Conservation (phyloP, 306 rosid genomes). For the Datisca glomerata region DNA sequence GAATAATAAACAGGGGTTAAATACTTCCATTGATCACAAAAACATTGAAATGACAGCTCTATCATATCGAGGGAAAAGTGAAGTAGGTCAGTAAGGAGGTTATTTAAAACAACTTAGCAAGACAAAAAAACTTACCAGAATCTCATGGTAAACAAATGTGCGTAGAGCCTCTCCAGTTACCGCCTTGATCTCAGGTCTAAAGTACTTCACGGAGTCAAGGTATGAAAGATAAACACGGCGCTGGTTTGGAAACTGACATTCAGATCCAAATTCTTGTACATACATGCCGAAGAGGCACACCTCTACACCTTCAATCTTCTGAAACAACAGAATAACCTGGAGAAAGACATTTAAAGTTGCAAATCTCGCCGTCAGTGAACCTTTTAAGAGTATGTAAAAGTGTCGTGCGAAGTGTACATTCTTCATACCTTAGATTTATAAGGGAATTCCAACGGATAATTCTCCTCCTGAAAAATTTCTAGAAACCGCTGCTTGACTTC, state of each 20-base stretch:
- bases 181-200: slow-evolving; percentile 84
- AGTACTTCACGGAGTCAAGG: slow-evolving; percentile 95
- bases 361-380: no score
- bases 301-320: slow-evolving; percentile 96
- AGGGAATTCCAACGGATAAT: slow-evolving; percentile 90
- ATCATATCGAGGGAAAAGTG: no score
- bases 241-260: slow-evolving; percentile 80
- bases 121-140: slow-evolving; percentile 44
- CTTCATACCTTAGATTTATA: slow-evolving; percentile 81
- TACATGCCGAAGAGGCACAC: slow-evolving; percentile 99
- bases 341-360: slow-evolving; percentile 4
- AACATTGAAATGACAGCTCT: no score
- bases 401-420: neutral
- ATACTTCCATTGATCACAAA: no score
- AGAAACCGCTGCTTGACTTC: slow-evolving; percentile 91
- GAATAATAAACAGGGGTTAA: no score
- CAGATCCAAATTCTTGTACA: slow-evolving; percentile 98
- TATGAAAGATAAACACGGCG: slow-evolving; percentile 96
- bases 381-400: no score
- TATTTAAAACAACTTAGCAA: slow-evolving; percentile 1
- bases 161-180: slow-evolving; percentile 93
- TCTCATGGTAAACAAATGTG: slow-evolving; percentile 95
- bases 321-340: slow-evolving; percentile 86
- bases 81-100: no score
- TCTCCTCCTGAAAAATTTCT: slow-evolving; percentile 92